These are phyloP conservation scores for Phyllosticta paracitricarpa DNA, from an alignment of 2,329 filamentous ascomycete genomes.

Conservation along the genomic window DNA sequence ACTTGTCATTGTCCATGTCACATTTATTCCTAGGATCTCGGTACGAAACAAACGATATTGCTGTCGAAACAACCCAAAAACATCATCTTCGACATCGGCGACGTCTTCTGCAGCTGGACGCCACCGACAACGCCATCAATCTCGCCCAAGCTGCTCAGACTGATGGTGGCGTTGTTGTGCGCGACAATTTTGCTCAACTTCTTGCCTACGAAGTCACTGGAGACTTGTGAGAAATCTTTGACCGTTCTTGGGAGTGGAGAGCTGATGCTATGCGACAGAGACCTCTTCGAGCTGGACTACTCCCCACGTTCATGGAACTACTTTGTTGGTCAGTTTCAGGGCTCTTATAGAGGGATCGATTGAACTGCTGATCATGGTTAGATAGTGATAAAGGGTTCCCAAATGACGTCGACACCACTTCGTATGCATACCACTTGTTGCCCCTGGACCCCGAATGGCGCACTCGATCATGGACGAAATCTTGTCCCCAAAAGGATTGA, in stretches of 20 bases:
- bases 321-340: constrained; percentile 14
- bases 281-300: constrained; percentile 7
- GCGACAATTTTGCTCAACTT: constrained; percentile 22
- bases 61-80: background rate
- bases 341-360: background rate
- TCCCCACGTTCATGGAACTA: constrained; percentile 19
- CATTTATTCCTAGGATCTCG: no score
- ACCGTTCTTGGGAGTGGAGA: background rate
- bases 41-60: no score
- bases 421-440: constrained; percentile 20
- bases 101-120: constrained; percentile 27
- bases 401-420: constrained; percentile 27
- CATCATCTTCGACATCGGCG: constrained; percentile 27
- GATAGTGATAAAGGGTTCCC: constrained; percentile 15
- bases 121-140: constrained; percentile 18
- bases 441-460: constrained; percentile 8
- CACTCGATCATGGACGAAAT: constrained; percentile 6
- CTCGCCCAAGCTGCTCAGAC: constrained; percentile 15
- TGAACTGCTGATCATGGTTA: background rate
- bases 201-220: constrained; percentile 18
- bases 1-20: no score
- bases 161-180: constrained; percentile 14
- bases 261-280: background rate
- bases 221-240: constrained; percentile 12
- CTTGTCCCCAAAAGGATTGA: background rate